phyloP scores from a whole-genome alignment of 768 basidiomycete species.

The Crepidotus variabilis region DNA sequence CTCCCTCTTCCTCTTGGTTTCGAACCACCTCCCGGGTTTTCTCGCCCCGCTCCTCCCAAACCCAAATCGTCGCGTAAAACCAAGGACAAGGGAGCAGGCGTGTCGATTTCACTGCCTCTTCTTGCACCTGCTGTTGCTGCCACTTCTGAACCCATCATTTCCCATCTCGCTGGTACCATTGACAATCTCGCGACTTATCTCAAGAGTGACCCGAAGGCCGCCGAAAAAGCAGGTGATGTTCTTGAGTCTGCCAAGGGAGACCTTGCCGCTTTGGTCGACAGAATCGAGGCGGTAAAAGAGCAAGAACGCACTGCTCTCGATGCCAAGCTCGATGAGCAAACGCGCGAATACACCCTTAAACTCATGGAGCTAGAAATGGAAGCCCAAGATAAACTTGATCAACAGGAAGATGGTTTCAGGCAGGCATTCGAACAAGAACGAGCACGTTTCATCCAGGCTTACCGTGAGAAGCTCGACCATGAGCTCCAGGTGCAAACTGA shows the following conservation, averaged over 20 bases:
- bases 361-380: slow-evolving; percentile 82
- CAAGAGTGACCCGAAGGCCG: slow-evolving; percentile 64
- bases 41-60: slow-evolving; percentile 54
- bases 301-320: slow-evolving; percentile 70
- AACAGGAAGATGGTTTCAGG: slow-evolving; percentile 83
- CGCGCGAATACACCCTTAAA: slow-evolving; percentile 76
- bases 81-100: slow-evolving; percentile 13
- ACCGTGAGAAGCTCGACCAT: slow-evolving; percentile 80
- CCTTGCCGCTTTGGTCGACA: slow-evolving; percentile 69
- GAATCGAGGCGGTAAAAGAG: slow-evolving; percentile 76
- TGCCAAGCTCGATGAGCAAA: slow-evolving; percentile 72
- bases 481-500: slow-evolving; percentile 88
- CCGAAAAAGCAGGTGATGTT: slow-evolving; percentile 66
- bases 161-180: slow-evolving; percentile 88
- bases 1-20: slow-evolving; percentile 86
- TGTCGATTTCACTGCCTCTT: slow-evolving; percentile 56
- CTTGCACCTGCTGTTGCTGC: slow-evolving; percentile 78
- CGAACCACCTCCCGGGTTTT: slow-evolving; percentile 90
- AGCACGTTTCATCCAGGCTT: slow-evolving; percentile 64
- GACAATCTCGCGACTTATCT: slow-evolving; percentile 88
- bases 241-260: slow-evolving; percentile 80
- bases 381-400: slow-evolving; percentile 79
- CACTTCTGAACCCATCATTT: slow-evolving; percentile 86
- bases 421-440: slow-evolving; percentile 79
- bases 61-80: slow-evolving; percentile 12